These are phyloP conservation scores for Sugiyamaella lignohabitans DNA, from an alignment of 805 yeast genomes.

Conservation along the genomic window DNA sequence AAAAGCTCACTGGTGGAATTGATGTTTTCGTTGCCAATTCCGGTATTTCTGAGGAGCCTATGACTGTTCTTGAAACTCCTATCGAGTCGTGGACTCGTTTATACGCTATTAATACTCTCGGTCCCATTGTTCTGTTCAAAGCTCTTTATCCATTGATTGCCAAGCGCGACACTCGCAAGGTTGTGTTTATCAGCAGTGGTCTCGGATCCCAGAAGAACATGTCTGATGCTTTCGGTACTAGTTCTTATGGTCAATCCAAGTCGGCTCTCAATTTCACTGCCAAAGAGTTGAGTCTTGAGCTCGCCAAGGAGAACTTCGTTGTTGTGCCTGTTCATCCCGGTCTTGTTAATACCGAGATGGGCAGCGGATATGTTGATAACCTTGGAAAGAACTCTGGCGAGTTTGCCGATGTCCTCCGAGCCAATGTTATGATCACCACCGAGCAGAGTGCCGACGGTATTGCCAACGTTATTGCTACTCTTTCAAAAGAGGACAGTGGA, in stretches of 20 bases:
- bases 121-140: slow-evolving; percentile 24
- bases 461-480: slow-evolving; percentile 19
- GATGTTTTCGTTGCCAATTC: background rate
- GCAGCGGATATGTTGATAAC: slow-evolving; percentile 6
- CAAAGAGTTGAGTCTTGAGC: slow-evolving; percentile 28
- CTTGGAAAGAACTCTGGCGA: slow-evolving; percentile 3
- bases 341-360: slow-evolving; percentile 34
- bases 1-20: background rate
- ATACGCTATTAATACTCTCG: slow-evolving; percentile 24
- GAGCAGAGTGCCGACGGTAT: slow-evolving; percentile 23
- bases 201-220: slow-evolving; percentile 26
- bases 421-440: slow-evolving; percentile 15
- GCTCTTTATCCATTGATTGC: slow-evolving; percentile 24
- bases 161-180: slow-evolving; percentile 22
- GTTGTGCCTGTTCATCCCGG: slow-evolving; percentile 38
- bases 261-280: slow-evolving; percentile 35
- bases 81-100: slow-evolving; percentile 15
- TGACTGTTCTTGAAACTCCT: background rate
- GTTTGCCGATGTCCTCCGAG: slow-evolving; percentile 1
- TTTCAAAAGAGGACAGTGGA: slow-evolving; percentile 27
- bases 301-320: slow-evolving; percentile 25
- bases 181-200: slow-evolving; percentile 28
- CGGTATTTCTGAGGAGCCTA: background rate
- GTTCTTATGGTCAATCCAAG: slow-evolving; percentile 33
- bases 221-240: slow-evolving; percentile 17